Evolutionary conservation across 2,329 filamentous ascomycete genomes (phyloP), one percentile per base, ranked within the genome.

Genomic region (Phoma sp.): DNA sequence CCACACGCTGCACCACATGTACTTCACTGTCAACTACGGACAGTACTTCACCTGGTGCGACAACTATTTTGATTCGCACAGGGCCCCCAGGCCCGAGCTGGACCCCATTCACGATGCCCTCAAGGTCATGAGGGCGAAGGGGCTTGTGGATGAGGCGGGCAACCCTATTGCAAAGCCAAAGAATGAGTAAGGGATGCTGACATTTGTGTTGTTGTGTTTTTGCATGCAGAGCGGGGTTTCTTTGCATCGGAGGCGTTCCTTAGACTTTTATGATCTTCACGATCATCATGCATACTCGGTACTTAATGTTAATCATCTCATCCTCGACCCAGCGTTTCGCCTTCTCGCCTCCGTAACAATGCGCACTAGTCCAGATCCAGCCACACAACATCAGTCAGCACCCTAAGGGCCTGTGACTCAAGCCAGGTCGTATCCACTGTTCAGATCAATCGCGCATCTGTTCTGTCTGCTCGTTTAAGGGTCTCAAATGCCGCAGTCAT

Each of bases 31-130:
- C 75, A 80, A 80, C 69, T 80, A 80, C 65, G 78, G 78, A 53
- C 78, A 80, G 66, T 80, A 80, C 66, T 80, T 80, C 57, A 80
- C 78, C 56, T 80, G 77, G 77, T 77, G 76, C 60, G 78, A 80
- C 62, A 73, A 45, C 66, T 79, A 76, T 63, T 80, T 77, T 57
- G 72, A 74, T 61, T 80, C 78, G 11, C 78, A 80, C 68, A 65
- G 76, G 38, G 67, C 74, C n/a, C 78, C 78, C n/a, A 66, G 70
- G 37, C 77, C 77, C 4, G 69, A 74, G 47, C 69, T 80, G 7
- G 78, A 80, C 36, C 78, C 78, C 18, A 74, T 80, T 6, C 76
- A 78, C 59, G 78, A 80, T 2, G 75, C 78, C 1, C 62, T 80
- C 42, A 72, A 68, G 49, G 78, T 76, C 47, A 80, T 80, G 78